A percentile compares a stretch with the other conserved stretches of the same genome.
These are phyloP conservation scores for Amborella trichopoda DNA, from an alignment of 164 flowering plant genomes.

Conservation along the genomic window DNA sequence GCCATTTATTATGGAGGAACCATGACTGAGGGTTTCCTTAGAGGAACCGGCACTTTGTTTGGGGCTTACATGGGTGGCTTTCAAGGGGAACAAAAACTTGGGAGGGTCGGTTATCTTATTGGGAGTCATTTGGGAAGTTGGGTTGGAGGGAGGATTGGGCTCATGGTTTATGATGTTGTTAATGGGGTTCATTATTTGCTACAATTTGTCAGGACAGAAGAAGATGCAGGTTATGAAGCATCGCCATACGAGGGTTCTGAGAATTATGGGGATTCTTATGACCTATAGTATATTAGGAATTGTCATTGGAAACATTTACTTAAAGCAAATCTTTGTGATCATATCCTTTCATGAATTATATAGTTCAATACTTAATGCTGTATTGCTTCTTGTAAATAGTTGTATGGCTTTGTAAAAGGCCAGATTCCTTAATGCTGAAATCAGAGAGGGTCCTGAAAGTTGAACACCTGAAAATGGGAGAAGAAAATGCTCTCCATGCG, in stretches of 20 bases:
- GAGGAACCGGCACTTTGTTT: conserved; percentile 76
- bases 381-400: too few relatives aligned
- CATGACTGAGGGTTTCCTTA: conserved; percentile 66
- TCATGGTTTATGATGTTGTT: conserved; percentile 78
- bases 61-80: conserved; percentile 78
- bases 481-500: too few relatives aligned
- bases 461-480: too few relatives aligned
- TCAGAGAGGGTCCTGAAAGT: too few relatives aligned
- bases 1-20: conserved; percentile 85
- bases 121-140: conserved; percentile 91
- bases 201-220: conserved; percentile 25
- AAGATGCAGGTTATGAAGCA: conserved; percentile 11
- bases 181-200: conserved; percentile 64
- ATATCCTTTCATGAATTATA: too few relatives aligned
- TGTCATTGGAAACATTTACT: too few relatives aligned
- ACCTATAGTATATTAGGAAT: too few relatives aligned
- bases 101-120: conserved; percentile 73
- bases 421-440: too few relatives aligned
- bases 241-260: conserved; percentile 22
- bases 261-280: conserved; percentile 10
- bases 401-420: too few relatives aligned
- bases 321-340: too few relatives aligned
- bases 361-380: too few relatives aligned
- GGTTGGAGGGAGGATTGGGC: conserved; percentile 80
- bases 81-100: conserved; percentile 66